Base-by-base conservation (phyloP, 352 stramenopile species). In the Phytophthora hybrid region DNA sequence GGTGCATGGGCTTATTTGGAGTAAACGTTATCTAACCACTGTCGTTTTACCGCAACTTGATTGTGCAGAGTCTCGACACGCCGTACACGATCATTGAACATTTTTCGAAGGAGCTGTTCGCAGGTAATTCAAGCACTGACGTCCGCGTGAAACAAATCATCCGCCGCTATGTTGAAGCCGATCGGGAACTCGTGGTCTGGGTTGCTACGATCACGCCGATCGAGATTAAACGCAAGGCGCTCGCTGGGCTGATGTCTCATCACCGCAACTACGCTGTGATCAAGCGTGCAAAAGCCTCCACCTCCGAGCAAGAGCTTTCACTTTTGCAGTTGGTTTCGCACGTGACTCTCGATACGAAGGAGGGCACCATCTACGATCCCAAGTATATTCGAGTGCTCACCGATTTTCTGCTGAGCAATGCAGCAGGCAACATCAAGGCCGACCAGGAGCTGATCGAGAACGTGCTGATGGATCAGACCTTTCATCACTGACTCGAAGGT, bases 251-350 rank as follows among this genome's bases (percentile, higher is more conserved):
- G 34, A 57, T 29, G n/a, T 90, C 85, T 29, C 63, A 77, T 4
- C 79, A 92, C 49, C 77, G 80, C 31, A 84, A 83, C 18, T 92
- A 90, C 70, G 80, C 89, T 56, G 62, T 92, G 51, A 72, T 90
- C 52, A 82, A 84, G 68, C 79, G 67, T 32, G 68, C 82, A 14
- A 74, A 71, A 29, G 13, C 56, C 0, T 83, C 79, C 13, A 65
- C 71, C 39, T 29, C 68, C 13, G 60, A 69, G 13, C 60, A 21
- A 5, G 73, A 85, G 29, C 74, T 76, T 34, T 79, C 77, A 29
- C 71, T 91, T 32, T 69, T 92, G 54, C 78, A 88, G 59, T 79
- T 79, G 59, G 83, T 80, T 47, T 62, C 77, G 37, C 71, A 88
- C 52, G 80, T 84, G 54, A 84, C 74, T 26, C 71, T 82, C 32